Base-by-base conservation (phyloP, 192 early-diverging fungal genomes). In the Linnemannia zychae region DNA sequence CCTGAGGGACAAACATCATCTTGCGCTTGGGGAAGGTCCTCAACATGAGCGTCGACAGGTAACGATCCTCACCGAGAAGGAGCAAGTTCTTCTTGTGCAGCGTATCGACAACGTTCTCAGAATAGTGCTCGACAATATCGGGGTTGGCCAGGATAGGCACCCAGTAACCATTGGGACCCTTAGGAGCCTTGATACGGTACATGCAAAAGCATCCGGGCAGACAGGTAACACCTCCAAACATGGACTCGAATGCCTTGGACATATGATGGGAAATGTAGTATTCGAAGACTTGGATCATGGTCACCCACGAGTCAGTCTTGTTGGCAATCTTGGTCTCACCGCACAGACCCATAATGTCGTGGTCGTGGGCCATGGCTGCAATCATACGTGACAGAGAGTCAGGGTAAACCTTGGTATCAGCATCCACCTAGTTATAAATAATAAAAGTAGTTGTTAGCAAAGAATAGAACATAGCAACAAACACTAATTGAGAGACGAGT, bases 61-160 rank as follows among this genome's bases (percentile, higher is more conserved):
- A 99, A 40, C 98, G 96, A 89, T 99, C 98, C 87, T 99, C 98
- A 47, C 97, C 97, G n/a, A 98, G 90, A 36, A 98, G 88, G 70
- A 97, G 82, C 88, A 98, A 87, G 80, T 99, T 98, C 91, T 99
- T 99, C 80, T 96, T 95, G 91, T 98, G 97, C 44, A 99, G 91
- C 67, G 96, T 95, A 53, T 95, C 93, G 9, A 97, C 96, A 9
- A 95, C 92, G 86, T 95, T 96, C 88, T 96, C 94, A 22, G 95
- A 95, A 77, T 97, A 97, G 66, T 94, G 89, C 86, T 96, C 94
- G 50, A 97, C 93, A 77, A 96, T 94, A 82, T 96, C 94, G 0
- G 95, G 96, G 73, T 94, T 95, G 47, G 95, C 93, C 60, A 96
- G 87, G 40, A 96, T 95, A 5, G 95, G 94, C n/a, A 97, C 94